phyloP scores from a whole-genome alignment of 192 early-diverging fungal species.

The Gamsiella multidivaricata region DNA sequence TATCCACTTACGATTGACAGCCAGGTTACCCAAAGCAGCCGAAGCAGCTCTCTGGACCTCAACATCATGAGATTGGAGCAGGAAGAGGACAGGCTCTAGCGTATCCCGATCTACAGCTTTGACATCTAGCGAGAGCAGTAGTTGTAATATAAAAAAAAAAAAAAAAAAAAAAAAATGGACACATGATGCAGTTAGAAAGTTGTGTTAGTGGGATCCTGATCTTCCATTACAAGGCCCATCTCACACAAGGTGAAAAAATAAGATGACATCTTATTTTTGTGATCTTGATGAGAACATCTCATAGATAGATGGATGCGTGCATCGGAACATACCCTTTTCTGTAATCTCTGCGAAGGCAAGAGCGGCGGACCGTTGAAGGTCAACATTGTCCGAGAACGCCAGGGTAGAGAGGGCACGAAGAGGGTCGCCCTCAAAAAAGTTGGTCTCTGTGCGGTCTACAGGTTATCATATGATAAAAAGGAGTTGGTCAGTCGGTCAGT shows the following conservation, averaged over 20 bases:
- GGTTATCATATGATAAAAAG: slow-evolving; percentile 12
- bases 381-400: slow-evolving; percentile 86
- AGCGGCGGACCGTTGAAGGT: slow-evolving; percentile 87
- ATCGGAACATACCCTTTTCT: slow-evolving; percentile 76
- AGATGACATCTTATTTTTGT: not conserved
- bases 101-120: slow-evolving; percentile 80
- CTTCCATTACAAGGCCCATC: too few species aligned
- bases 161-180: not conserved
- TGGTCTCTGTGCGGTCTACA: slow-evolving; percentile 79
- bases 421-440: slow-evolving; percentile 87
- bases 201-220: not conserved
- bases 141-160: too few species aligned
- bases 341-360: slow-evolving; percentile 92
- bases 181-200: not conserved
- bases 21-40: slow-evolving; percentile 91
- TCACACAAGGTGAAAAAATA: too few species aligned
- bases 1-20: slow-evolving; percentile 76
- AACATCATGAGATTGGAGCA: slow-evolving; percentile 84
- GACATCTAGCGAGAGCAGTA: slow-evolving; percentile 65
- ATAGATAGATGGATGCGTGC: too few species aligned
- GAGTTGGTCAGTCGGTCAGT: too few species aligned
- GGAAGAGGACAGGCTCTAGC: slow-evolving; percentile 82
- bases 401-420: slow-evolving; percentile 84
- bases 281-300: too few species aligned
- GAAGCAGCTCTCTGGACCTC: slow-evolving; percentile 88